phyloP scores from a whole-genome alignment of 768 basidiomycete species.

The Daedaleopsis sinensis region DNA sequence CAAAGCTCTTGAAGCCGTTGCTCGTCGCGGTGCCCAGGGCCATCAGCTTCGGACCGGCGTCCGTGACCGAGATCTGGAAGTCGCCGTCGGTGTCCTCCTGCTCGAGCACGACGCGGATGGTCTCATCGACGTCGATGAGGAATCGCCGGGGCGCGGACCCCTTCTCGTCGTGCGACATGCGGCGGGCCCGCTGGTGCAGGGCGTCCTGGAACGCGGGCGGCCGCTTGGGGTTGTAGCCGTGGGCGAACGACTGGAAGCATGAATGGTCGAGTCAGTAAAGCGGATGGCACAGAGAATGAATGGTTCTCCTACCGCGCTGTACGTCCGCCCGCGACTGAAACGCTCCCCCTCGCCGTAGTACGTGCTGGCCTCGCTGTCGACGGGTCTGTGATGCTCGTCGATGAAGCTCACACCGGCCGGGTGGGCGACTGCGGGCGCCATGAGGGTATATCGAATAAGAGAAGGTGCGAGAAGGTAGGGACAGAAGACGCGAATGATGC shows the following conservation, averaged over 20 bases:
- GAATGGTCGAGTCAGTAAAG: constrained; percentile 1
- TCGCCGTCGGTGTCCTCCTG: constrained; percentile 98
- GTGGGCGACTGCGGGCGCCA: constrained; percentile 70
- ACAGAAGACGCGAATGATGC: background rate
- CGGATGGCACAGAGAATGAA: background rate
- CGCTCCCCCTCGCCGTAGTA: constrained; percentile 86
- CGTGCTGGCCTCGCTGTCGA: constrained; percentile 70
- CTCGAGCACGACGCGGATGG: constrained; percentile 92
- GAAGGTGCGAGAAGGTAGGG: background rate
- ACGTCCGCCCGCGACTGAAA: constrained; percentile 83
- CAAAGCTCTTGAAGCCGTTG: constrained; percentile 98
- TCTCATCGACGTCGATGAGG: constrained; percentile 97
- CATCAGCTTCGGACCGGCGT: constrained; percentile 96
- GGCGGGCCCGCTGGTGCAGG: constrained; percentile 68
- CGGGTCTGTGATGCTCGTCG: constrained; percentile 57
- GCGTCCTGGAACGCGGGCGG: constrained; percentile 78
- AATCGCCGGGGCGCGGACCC: constrained; percentile 83
- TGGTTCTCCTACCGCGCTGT: constrained; percentile 69
- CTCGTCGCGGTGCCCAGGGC: constrained; percentile 94
- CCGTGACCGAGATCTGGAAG: constrained; percentile 94
- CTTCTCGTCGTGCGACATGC: constrained; percentile 94
- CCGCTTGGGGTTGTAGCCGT: constrained; percentile 63
- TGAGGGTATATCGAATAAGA: constrained; percentile 28
- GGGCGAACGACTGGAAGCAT: constrained; percentile 24
- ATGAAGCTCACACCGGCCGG: constrained; percentile 67